Percentiles rank a stretch among this genome's conserved stretches.
Evolutionary conservation across 176 grass and related monocot species (phyloP).

Genomic region (Thinopyrum elongatum): DNA sequence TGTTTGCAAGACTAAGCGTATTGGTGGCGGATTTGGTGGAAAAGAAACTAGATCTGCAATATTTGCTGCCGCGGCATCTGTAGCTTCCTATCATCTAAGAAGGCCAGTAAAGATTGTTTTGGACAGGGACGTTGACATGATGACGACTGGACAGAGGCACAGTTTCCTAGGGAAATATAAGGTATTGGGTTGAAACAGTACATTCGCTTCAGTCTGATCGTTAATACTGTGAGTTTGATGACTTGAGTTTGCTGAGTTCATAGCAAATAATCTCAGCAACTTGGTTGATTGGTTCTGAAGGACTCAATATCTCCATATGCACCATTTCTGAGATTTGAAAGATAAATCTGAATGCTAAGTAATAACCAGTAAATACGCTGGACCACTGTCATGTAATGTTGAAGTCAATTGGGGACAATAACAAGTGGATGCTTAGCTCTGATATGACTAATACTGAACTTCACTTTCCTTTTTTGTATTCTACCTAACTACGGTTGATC

Average conservation of each 20-base stretch:
- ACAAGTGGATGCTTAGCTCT: not conserved
- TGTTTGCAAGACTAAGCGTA: conserved; percentile 90
- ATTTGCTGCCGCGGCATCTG: conserved; percentile 71
- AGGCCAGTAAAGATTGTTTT: conserved; percentile 84
- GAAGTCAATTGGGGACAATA: not conserved
- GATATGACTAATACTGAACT: not conserved
- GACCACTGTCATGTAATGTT: not conserved
- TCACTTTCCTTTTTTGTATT: conserved; percentile 1
- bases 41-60: conserved; percentile 90
- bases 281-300: conserved; percentile 12
- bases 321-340: not conserved
- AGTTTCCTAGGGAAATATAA: conserved; percentile 96
- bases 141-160: conserved; percentile 82
- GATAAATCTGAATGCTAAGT: conserved; percentile 10
- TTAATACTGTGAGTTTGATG: not conserved
- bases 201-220: not conserved
- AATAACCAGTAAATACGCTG: conserved; percentile 2
- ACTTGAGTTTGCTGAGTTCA: not conserved
- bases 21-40: conserved; percentile 98
- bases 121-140: conserved; percentile 93
- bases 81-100: conserved; percentile 66
- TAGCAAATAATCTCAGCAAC: conserved; percentile 5
- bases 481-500: conserved; percentile 6
- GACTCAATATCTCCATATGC: not conserved
- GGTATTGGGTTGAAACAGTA: conserved; percentile 40